These are phyloP conservation scores for Alternaria alternata DNA, from an alignment of 2,329 filamentous ascomycete genomes.

Conservation along the genomic window DNA sequence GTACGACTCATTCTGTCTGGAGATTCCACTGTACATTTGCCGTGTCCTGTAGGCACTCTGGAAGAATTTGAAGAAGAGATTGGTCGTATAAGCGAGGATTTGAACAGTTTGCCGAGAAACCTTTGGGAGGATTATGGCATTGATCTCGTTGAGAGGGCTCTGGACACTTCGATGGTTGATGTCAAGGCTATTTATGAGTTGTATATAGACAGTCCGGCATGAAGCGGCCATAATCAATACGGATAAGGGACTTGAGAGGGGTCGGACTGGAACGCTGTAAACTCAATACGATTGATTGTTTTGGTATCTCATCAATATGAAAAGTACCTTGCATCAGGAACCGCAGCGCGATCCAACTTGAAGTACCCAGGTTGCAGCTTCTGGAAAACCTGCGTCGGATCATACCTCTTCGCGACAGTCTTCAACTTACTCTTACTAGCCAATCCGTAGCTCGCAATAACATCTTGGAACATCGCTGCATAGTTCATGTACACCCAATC, in stretches of 20 bases:
- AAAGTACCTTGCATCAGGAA: conserved; percentile 6
- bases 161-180: neutral
- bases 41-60: neutral
- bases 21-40: neutral
- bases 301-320: neutral
- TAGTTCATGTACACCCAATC: conserved; percentile 60
- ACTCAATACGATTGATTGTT: neutral
- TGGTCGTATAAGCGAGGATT: neutral
- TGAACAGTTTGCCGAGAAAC: neutral
- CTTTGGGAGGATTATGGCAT: neutral
- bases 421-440: conserved; percentile 40
- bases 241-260: neutral
- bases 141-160: neutral
- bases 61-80: neutral
- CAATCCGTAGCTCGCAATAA: conserved; percentile 53
- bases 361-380: conserved; percentile 55
- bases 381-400: conserved; percentile 54
- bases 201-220: neutral
- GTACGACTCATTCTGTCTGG: neutral
- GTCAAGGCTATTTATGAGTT: neutral
- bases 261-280: neutral
- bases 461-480: conserved; percentile 54
- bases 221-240: neutral
- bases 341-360: conserved; percentile 45
- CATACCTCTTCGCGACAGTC: conserved; percentile 50